A percentile compares a stretch with the other conserved stretches of the same genome.
Evolutionary conservation across 352 stramenopile genomes (phyloP).

Genomic region (Phytophthora rubi): DNA sequence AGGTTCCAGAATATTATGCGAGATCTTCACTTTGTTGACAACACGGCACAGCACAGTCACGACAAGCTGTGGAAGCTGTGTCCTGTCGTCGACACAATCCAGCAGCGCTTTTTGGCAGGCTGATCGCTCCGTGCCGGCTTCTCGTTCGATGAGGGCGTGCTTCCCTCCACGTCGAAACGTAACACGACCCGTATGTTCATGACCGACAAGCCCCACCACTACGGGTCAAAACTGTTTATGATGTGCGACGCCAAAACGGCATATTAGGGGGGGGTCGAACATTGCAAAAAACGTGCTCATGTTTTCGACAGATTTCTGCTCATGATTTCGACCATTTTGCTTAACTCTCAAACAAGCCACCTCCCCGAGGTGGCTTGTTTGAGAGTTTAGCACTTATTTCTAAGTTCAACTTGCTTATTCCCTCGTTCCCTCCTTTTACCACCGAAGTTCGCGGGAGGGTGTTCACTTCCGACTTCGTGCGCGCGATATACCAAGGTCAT

Average conservation of each 20-base stretch:
- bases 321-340: too few species aligned
- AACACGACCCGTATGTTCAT: constrained; percentile 45
- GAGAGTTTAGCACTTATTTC: too few species aligned
- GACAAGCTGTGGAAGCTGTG: constrained; percentile 30
- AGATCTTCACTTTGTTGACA: constrained; percentile 28
- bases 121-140: neutral
- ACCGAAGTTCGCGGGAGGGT: too few species aligned
- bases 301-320: too few species aligned
- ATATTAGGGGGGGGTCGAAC: too few species aligned
- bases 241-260: constrained; percentile 22
- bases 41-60: neutral
- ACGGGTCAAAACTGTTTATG: constrained; percentile 43
- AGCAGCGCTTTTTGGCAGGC: constrained; percentile 13
- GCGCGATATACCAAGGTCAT: too few species aligned
- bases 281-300: too few species aligned
- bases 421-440: too few species aligned
- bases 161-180: constrained; percentile 27
- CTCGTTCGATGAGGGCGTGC: constrained; percentile 40
- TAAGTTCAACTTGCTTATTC: too few species aligned
- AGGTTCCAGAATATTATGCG: constrained; percentile 11
- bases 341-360: too few species aligned
- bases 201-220: constrained; percentile 42
- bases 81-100: constrained; percentile 4
- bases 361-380: too few species aligned
- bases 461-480: too few species aligned